phyloP scores from a whole-genome alignment of 768 basidiomycete genomes.

The Agrocybe chaxingu region DNA sequence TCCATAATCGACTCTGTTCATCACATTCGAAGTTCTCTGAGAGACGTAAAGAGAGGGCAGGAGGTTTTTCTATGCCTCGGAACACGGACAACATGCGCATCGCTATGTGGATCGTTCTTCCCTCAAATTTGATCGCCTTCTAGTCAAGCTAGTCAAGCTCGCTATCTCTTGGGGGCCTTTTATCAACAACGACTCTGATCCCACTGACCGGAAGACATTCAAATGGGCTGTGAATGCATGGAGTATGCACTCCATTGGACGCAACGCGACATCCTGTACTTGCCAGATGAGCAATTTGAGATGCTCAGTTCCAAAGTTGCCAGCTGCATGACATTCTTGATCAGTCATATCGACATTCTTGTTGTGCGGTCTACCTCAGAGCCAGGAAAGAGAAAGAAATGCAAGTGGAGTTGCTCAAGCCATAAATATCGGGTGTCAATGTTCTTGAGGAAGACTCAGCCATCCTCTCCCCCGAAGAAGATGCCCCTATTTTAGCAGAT shows the following conservation, averaged over 20 bases:
- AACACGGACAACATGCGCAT: constrained; percentile 89
- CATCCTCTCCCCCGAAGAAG: constrained; percentile 29
- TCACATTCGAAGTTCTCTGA: constrained; percentile 70
- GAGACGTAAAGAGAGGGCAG: constrained; percentile 61
- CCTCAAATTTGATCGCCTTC: constrained; percentile 75
- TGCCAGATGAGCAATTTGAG: constrained; percentile 87
- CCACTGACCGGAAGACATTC: constrained; percentile 93
- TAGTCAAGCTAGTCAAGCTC: constrained; percentile 84
- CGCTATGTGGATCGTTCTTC: constrained; percentile 79
- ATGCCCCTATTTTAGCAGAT: constrained; percentile 50
- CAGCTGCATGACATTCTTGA: constrained; percentile 94
- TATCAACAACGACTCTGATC: constrained; percentile 97
- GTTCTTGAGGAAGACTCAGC: constrained; percentile 48
- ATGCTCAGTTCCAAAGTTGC: constrained; percentile 90
- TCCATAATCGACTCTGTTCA: constrained; percentile 91
- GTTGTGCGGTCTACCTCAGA: constrained; percentile 88
- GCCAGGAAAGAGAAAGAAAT: constrained; percentile 88
- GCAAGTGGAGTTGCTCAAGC: constrained; percentile 56
- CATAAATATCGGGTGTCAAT: constrained; percentile 47
- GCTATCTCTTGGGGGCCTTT: constrained; percentile 98
- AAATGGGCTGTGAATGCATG: constrained; percentile 96
- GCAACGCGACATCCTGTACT: constrained; percentile 82
- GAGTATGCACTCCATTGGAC: constrained; percentile 91
- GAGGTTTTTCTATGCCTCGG: constrained; percentile 93
- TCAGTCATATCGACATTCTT: constrained; percentile 96